phyloP scores from a whole-genome alignment of 148 eudicot species.

The Nyssa sinensis region DNA sequence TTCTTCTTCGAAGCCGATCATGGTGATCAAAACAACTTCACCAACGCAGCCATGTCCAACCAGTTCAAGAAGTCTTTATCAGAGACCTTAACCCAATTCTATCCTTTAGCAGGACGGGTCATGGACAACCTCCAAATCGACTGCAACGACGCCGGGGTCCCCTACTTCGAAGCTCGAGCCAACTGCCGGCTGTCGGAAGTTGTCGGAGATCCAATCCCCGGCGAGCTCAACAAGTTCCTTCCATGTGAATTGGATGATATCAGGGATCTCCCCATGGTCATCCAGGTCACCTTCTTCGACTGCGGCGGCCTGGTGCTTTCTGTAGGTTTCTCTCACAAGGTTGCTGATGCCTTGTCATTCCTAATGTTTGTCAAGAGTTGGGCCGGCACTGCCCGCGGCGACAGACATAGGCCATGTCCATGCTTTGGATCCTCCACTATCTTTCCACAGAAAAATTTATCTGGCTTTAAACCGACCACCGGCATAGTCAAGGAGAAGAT shows the following conservation, averaged over 20 bases:
- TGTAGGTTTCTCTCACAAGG: constrained; percentile 23
- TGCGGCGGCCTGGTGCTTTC: constrained; percentile 39
- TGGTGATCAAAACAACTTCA: background rate
- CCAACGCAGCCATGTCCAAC: background rate
- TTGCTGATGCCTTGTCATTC: constrained; percentile 34
- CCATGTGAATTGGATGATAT: constrained; percentile 26
- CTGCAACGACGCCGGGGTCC: constrained; percentile 43
- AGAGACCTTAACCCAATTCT: constrained; percentile 29
- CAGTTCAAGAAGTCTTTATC: constrained; percentile 39
- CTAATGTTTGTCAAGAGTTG: constrained; percentile 31
- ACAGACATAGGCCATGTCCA: background rate
- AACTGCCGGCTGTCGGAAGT: constrained; percentile 21
- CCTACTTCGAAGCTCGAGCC: constrained; percentile 24
- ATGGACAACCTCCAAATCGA: constrained; percentile 31
- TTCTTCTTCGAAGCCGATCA: background rate
- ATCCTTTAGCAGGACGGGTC: constrained; percentile 52
- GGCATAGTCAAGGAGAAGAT: constrained; percentile 14
- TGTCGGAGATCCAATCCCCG: constrained; percentile 17
- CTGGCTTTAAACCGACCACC: background rate
- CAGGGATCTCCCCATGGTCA: constrained; percentile 20
- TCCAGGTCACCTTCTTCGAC: constrained; percentile 30
- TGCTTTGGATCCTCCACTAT: constrained; percentile 18
- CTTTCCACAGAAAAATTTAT: constrained; percentile 22
- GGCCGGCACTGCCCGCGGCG: constrained; percentile 26
- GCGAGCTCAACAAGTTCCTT: constrained; percentile 33